These are phyloP conservation scores for Leishmania major DNA, from an alignment of 208 protist genomes.

Conservation along the genomic window DNA sequence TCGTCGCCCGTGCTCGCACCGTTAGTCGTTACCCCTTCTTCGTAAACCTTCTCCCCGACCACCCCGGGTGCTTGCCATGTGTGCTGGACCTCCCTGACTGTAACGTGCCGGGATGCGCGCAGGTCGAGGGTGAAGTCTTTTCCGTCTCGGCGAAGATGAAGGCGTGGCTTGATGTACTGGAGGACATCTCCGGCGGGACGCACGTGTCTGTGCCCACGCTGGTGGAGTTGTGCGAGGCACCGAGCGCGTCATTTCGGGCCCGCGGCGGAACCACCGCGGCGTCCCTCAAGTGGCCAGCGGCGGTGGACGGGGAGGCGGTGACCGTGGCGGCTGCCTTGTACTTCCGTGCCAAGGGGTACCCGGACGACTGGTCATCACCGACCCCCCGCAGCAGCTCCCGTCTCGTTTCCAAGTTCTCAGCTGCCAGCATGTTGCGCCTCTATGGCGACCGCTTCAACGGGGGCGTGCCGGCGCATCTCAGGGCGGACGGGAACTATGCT, in stretches of 20 bases:
- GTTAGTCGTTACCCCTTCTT: slow-evolving; percentile 60
- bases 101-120: slow-evolving; percentile 24
- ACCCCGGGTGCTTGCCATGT: slow-evolving; percentile 53
- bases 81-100: slow-evolving; percentile 48
- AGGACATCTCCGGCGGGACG: slow-evolving; percentile 39
- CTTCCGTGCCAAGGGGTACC: slow-evolving; percentile 50
- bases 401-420: slow-evolving; percentile 44
- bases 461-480: slow-evolving; percentile 42
- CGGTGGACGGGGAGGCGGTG: background rate
- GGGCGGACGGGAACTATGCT: background rate
- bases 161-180: slow-evolving; percentile 64
- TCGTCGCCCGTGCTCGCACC: slow-evolving; percentile 49
- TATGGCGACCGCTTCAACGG: slow-evolving; percentile 55
- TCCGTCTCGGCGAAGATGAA: slow-evolving; percentile 53
- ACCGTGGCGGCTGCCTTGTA: slow-evolving; percentile 41
- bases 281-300: background rate
- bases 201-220: slow-evolving; percentile 33
- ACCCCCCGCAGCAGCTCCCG: slow-evolving; percentile 30
- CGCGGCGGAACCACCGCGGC: background rate
- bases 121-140: slow-evolving; percentile 71
- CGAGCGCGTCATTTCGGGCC: slow-evolving; percentile 20
- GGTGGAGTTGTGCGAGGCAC: slow-evolving; percentile 30
- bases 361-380: slow-evolving; percentile 44
- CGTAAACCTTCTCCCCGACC: slow-evolving; percentile 48
- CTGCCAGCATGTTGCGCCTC: slow-evolving; percentile 29